A percentile compares a stretch with the other conserved stretches of the same genome.
These are phyloP conservation scores for Cicer bijugum DNA, from an alignment of 306 rosid species.

Conservation along the genomic window DNA sequence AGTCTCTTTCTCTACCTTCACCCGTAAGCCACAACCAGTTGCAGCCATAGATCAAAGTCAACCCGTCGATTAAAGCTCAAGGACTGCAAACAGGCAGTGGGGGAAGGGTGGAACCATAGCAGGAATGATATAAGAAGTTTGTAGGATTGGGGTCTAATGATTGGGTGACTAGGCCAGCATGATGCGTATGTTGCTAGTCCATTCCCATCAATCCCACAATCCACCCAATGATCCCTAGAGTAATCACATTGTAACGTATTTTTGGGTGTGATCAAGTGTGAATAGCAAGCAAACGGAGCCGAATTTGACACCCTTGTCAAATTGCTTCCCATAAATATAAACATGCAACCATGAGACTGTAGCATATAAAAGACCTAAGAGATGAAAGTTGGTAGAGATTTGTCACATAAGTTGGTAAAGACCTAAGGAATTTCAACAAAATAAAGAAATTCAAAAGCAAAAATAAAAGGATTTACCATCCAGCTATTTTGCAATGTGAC, in stretches of 20 bases:
- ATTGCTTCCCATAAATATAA: constrained; percentile 1
- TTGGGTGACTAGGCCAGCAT: not conserved
- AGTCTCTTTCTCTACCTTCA: not conserved
- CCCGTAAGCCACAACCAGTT: not conserved
- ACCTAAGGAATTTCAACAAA: constrained; percentile 14
- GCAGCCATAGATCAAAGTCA: not conserved
- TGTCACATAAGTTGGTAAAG: constrained; percentile 7
- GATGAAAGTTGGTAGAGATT: constrained; percentile 17
- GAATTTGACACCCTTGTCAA: not conserved
- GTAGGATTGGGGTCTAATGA: constrained; percentile 4
- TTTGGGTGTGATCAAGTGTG: not conserved
- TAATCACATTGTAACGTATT: not conserved
- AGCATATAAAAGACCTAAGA: not conserved
- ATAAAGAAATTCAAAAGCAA: constrained; percentile 17
- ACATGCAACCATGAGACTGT: constrained; percentile 20
- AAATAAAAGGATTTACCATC: constrained; percentile 1
- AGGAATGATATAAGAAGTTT: not conserved
- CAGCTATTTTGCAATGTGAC: constrained; percentile 1
- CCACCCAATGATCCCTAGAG: not conserved
- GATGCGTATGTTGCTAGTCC: not conserved
- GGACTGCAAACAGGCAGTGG: not conserved
- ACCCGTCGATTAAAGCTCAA: not conserved
- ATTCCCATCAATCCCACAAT: not conserved
- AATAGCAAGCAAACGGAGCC: not conserved
- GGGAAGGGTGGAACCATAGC: not conserved